Evolutionary conservation across 2,329 filamentous ascomycete species (phyloP).

Genomic region (Neofusicoccum parvum): DNA sequence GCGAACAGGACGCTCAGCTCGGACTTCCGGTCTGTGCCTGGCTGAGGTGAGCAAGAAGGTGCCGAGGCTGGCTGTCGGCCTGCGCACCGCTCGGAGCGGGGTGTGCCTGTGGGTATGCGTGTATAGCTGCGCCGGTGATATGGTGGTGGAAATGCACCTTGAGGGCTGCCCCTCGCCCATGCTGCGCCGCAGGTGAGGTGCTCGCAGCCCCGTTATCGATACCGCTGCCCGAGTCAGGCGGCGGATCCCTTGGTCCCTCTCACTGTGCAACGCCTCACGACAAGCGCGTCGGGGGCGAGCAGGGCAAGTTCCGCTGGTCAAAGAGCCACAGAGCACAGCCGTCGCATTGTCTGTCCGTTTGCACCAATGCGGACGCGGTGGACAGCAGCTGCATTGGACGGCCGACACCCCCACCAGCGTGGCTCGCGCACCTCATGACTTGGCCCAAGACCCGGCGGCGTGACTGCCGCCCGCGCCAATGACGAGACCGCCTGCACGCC

Average conservation of each 20-base stretch:
- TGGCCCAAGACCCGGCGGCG: constrained; percentile 13
- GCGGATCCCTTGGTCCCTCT: not conserved
- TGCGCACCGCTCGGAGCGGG: not conserved
- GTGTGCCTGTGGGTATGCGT: not conserved
- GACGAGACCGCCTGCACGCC: not conserved
- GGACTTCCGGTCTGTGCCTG: constrained; percentile 2
- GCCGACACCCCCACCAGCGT: not conserved
- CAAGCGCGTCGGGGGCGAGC: too few relatives aligned
- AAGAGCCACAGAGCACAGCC: not conserved
- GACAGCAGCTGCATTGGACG: not conserved
- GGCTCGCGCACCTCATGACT: constrained; percentile 19
- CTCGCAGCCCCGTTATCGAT: constrained; percentile 11
- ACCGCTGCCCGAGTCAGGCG: not conserved
- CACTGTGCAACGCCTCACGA: too few relatives aligned
- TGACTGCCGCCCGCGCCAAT: constrained; percentile 15
- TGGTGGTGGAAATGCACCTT: constrained; percentile 6
- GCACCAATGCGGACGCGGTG: not conserved
- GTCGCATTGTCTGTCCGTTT: constrained; percentile 5
- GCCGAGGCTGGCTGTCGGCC: not conserved
- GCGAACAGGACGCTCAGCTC: not conserved
- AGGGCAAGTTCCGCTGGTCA: not conserved
- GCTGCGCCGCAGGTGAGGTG: constrained; percentile 3
- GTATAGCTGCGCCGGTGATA: not conserved
- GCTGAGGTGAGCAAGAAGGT: not conserved
- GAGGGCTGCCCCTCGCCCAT: not conserved